Percentiles rank a stretch among this genome's conserved stretches.
Evolutionary conservation across 2,329 filamentous ascomycete genomes (phyloP).

Genomic region (Trematosphaeria pertusa): DNA sequence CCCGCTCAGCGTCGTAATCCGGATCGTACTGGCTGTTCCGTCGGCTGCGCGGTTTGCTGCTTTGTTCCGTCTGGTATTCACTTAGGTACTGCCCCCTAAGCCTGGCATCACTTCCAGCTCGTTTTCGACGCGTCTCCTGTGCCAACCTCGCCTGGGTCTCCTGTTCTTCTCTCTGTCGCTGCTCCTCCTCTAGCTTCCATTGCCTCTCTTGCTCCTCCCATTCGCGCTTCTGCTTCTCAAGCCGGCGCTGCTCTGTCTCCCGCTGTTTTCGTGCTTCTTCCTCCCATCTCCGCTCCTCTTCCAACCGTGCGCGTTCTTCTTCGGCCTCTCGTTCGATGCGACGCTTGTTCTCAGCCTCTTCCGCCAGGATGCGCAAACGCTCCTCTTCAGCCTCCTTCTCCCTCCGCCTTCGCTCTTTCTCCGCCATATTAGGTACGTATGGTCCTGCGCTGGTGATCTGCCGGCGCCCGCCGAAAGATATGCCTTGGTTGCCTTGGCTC

Average conservation of each 20-base stretch:
- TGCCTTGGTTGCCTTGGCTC: conserved; percentile 92
- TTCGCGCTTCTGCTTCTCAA: conserved; percentile 72
- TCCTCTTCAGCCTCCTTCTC: conserved; percentile 65
- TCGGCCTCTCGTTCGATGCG: conserved; percentile 62
- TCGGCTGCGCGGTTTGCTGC: conserved; percentile 42
- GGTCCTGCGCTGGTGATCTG: conserved; percentile 90
- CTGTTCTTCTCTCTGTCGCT: conserved; percentile 73
- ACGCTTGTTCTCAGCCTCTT: conserved; percentile 60
- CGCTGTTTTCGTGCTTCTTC: conserved; percentile 67
- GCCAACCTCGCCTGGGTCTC: conserved; percentile 72
- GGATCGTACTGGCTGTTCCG: conserved; percentile 48
- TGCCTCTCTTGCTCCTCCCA: conserved; percentile 80
- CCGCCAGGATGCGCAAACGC: conserved; percentile 55
- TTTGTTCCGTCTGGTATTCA: conserved; percentile 80
- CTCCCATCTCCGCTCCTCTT: conserved; percentile 73
- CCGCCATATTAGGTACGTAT: conserved; percentile 77
- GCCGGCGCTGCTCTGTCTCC: conserved; percentile 64
- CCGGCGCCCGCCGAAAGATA: conserved; percentile 87
- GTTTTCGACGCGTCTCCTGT: conserved; percentile 69
- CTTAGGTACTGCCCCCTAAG: conserved; percentile 85
- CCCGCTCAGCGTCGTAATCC: conserved; percentile 64
- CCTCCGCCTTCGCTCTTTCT: conserved; percentile 76
- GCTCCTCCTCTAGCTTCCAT: conserved; percentile 80
- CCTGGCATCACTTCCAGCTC: conserved; percentile 68
- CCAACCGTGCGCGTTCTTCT: conserved; percentile 66